Conservation (phyloP, 1,284 basidiomycete genomes). For the Trichosporon coremiiforme region DNA sequence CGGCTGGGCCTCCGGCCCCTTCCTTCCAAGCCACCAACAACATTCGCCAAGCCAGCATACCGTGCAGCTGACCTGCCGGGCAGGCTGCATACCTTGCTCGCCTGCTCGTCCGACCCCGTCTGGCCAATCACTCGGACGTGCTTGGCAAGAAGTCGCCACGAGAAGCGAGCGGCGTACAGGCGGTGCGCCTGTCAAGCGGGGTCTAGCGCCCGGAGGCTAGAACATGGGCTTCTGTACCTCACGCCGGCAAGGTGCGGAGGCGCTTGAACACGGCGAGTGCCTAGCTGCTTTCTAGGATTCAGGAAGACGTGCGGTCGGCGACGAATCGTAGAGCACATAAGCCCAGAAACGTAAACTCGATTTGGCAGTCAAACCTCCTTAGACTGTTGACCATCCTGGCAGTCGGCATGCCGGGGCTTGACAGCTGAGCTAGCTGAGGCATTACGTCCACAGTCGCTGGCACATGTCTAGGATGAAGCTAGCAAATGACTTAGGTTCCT, state of each 20-base stretch:
- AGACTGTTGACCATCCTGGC: not conserved
- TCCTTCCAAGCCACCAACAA: not conserved
- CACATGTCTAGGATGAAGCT: not conserved
- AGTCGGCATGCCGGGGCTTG: no score
- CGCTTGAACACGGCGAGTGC: not conserved
- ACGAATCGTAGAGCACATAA: not conserved
- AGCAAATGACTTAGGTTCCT: not conserved
- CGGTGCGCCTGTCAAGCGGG: not conserved
- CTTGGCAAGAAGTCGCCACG: conserved; percentile 6
- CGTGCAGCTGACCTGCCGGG: not conserved
- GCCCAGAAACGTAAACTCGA: not conserved
- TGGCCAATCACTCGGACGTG: conserved; percentile 7
- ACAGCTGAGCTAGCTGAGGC: not conserved
- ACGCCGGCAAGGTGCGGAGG: not conserved
- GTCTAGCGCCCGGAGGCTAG: not conserved
- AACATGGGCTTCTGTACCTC: conserved; percentile 3
- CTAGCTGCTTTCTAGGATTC: conserved; percentile 13
- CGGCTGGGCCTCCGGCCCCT: conserved; percentile 3
- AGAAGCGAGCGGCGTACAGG: conserved; percentile 5
- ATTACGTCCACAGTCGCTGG: not conserved
- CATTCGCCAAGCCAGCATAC: not conserved
- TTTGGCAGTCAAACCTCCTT: not conserved
- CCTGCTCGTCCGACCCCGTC: not conserved
- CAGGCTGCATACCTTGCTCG: not conserved
- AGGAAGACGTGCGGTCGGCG: not conserved